Base-by-base conservation (phyloP, 1,284 basidiomycete genomes). In the Anthracocystis walkeri region DNA sequence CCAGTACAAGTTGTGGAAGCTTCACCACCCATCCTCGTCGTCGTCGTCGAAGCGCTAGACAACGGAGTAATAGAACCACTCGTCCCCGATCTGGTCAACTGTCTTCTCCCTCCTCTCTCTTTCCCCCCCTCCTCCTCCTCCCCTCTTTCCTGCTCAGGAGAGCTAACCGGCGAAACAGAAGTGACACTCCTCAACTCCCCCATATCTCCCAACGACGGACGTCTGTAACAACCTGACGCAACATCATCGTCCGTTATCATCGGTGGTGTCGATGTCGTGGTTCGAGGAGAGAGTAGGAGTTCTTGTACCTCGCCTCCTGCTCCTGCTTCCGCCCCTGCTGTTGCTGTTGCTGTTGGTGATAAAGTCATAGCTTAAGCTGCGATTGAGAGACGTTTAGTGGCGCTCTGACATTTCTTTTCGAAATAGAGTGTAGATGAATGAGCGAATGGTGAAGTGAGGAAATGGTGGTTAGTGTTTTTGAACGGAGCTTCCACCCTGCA, bases 1-100 rank as follows among this genome's bases (percentile, higher is more conserved):
- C 31, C 21, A n/a, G 14, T n/a, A 20, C 18, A 12, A 12, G 38
- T 10, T 20, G 27, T 14, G 18, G 25, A 21, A 6, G 40, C 21
- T 23, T n/a, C n/a, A n/a, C n/a, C n/a, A n/a, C n/a, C n/a, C n/a
- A n/a, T n/a, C n/a, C n/a, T n/a, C n/a, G 52, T 46, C 27, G 38
- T n/a, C n/a, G 18, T 21, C 7, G 31, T 33, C 31, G 31, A 10
- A 42, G 21, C 42, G 25, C 57, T 57, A 2, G 64, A 64, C 0
- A 66, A 50, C 20, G 64, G 56, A 0, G 65, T 55, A 31, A 74
- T 62, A 12, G 69, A 72, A 0, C 69, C 74, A 44, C 69, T 76
- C 4, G 74, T 76, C 2, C 69, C 69, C 1, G 68, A 72, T 12
- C 74, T 27, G 0, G 69, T 12, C 62, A 76, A 55, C 5, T 27